Evolutionary conservation across 108 stramenopile species (phyloP).

Genomic region (Fragilaria crotonensis): DNA sequence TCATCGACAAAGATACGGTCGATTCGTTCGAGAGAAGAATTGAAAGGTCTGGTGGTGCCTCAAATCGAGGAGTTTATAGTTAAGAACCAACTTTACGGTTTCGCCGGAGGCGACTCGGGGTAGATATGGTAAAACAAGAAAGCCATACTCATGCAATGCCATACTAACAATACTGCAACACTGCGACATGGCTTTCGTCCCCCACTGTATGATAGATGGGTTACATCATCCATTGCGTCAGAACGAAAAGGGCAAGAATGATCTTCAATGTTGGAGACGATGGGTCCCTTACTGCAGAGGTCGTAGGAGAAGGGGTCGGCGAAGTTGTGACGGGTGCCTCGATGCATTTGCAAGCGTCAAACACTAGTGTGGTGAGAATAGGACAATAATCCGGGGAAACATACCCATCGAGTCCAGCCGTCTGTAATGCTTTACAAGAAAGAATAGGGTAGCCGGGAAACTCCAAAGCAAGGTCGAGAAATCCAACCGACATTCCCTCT

Average conservation of each 20-base stretch:
- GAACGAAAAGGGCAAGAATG: neutral
- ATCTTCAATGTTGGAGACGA: neutral
- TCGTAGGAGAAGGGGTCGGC: neutral
- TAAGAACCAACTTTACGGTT: conserved; percentile 50
- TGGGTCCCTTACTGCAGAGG: neutral
- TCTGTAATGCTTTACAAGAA: neutral
- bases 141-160: neutral
- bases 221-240: neutral
- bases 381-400: neutral
- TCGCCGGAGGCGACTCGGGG: conserved; percentile 6
- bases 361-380: neutral
- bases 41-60: conserved; percentile 24
- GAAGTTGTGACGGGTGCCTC: neutral
- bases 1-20: conserved; percentile 51
- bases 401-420: neutral
- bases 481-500: neutral
- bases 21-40: conserved; percentile 18
- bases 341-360: neutral
- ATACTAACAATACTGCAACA: neutral
- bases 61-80: conserved; percentile 58
- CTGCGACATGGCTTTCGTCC: neutral
- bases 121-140: neutral
- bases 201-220: neutral
- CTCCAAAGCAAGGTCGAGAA: neutral
- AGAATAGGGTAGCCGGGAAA: neutral